A percentile compares a stretch with the other conserved stretches of the same genome.
Evolutionary conservation across 2,329 filamentous ascomycete species (phyloP).

Genomic region (Ilyonectria mors-panacis): DNA sequence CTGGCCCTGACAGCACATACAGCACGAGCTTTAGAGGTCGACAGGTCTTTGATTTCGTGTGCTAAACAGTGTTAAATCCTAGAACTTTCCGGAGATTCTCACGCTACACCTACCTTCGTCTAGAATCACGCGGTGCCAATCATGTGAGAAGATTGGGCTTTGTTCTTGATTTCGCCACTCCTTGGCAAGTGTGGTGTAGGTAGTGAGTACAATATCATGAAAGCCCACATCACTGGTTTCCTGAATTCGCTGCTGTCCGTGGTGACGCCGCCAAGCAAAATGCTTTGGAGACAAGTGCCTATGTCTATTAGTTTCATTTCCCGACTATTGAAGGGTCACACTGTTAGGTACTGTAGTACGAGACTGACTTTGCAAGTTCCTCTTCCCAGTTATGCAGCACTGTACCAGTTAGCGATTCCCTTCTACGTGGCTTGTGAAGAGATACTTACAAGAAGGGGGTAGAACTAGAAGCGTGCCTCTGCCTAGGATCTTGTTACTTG

Average conservation of each 20-base stretch:
- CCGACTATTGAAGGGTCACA: not conserved
- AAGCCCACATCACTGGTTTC: not conserved
- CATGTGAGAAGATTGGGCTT: slow-evolving; percentile 1
- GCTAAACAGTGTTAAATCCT: not conserved
- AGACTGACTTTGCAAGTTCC: slow-evolving; percentile 8
- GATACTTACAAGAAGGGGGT: slow-evolving; percentile 3
- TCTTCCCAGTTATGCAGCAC: slow-evolving; percentile 16
- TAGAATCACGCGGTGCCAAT: slow-evolving; percentile 12
- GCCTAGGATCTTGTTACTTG: not conserved
- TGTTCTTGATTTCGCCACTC: slow-evolving; percentile 1
- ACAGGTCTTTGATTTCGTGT: slow-evolving; percentile 11
- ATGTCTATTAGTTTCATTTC: not conserved
- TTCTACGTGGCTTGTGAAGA: not conserved
- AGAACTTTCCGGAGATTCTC: not conserved
- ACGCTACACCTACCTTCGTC: slow-evolving; percentile 2
- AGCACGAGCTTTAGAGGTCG: slow-evolving; percentile 3
- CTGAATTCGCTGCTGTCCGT: not conserved
- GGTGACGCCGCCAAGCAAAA: slow-evolving; percentile 12
- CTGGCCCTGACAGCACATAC: not conserved
- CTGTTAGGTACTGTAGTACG: not conserved
- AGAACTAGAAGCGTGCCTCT: slow-evolving; percentile 9
- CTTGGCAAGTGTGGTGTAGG: slow-evolving; percentile 8
- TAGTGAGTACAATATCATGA: slow-evolving; percentile 9
- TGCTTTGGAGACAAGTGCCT: slow-evolving; percentile 2
- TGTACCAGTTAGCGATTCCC: not conserved